Percentiles rank a stretch among this genome's conserved stretches.
These are phyloP conservation scores for Rhodotorula glutinis DNA, from an alignment of 1,284 basidiomycete genomes.

Conservation along the genomic window DNA sequence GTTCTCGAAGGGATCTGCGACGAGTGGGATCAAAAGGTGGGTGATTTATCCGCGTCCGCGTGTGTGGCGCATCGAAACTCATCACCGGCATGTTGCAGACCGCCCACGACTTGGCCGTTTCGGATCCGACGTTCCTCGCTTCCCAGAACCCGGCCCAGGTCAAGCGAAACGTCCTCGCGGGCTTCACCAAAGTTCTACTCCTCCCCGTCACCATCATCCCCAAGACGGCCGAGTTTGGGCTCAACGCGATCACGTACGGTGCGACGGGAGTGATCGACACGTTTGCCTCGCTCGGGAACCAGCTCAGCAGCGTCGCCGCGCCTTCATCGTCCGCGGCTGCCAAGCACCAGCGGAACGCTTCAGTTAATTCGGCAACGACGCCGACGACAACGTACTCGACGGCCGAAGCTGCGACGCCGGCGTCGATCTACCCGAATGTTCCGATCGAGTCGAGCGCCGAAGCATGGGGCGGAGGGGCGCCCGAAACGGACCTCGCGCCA, in stretches of 20 bases:
- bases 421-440: not conserved
- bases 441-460: slow-evolving; percentile 18
- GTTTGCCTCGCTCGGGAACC: slow-evolving; percentile 26
- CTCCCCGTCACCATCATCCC: slow-evolving; percentile 96
- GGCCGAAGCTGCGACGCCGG: not conserved
- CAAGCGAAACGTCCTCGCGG: slow-evolving; percentile 86
- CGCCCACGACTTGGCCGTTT: slow-evolving; percentile 35
- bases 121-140: slow-evolving; percentile 63
- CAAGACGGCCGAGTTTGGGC: slow-evolving; percentile 68
- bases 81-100: slow-evolving; percentile 5
- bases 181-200: slow-evolving; percentile 83
- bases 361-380: not conserved
- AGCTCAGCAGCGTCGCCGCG: slow-evolving; percentile 7
- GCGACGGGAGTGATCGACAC: slow-evolving; percentile 77
- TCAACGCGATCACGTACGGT: slow-evolving; percentile 61
- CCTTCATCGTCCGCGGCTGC: slow-evolving; percentile 1
- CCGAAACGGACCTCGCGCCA: not conserved
- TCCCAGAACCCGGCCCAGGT: slow-evolving; percentile 86
- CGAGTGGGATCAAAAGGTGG: slow-evolving; percentile 70
- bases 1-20: slow-evolving; percentile 72
- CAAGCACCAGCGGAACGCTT: not conserved
- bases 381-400: not conserved
- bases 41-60: not conserved
- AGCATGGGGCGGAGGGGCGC: slow-evolving; percentile 19
- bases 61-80: not conserved